Evolutionary conservation across 2,329 filamentous ascomycete genomes (phyloP), one percentile per base, ranked within the genome.

Genomic region (Cladosporium sp.): DNA sequence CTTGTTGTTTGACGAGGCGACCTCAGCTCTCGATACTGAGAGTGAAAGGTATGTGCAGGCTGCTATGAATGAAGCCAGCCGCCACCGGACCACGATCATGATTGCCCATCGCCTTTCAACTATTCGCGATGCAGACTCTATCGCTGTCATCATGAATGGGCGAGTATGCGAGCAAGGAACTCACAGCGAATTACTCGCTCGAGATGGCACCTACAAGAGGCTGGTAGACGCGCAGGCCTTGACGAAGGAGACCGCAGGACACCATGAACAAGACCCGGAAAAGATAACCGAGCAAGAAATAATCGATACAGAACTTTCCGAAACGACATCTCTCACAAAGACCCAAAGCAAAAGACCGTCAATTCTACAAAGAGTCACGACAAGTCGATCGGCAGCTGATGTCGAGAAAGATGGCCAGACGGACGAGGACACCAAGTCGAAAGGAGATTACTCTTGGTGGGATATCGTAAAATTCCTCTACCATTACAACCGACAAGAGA

Each of bases 91-190:
- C 0, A 86, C 90, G 0, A 82, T 94, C 19, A 83, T 91, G 47
- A 89, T 93, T 50, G 91, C 90, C 0, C 88, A 91, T 68, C 79
- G 88, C 3, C 77, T 91, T 2, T 89, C 86, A 0, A 91, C 88
- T 0, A 89, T 91, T 65, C 87, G 85, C 70, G 83, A 88, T 62
- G 90, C 90, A 3, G 87, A 95, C 66, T 83, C 85, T 34, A 95
- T 95, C 55, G 77, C 91, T 7, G 90, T 95, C 1, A 72, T 95
- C 53, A 80, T 87, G 48, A 82, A 86, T 64, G 91, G 91, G 2
- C 74, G 79, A 56, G 82, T 91, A 0, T 80, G 87, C 7, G 90
- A 96, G 70, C 77, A 86, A 64, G 91, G 91, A 0, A 91, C 83
- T 0, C 91, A 96, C 62, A 83, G 90, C 7, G 81, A 84, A 40